Base-by-base conservation (phyloP, 257 asterid species). In the Vinca minor region DNA sequence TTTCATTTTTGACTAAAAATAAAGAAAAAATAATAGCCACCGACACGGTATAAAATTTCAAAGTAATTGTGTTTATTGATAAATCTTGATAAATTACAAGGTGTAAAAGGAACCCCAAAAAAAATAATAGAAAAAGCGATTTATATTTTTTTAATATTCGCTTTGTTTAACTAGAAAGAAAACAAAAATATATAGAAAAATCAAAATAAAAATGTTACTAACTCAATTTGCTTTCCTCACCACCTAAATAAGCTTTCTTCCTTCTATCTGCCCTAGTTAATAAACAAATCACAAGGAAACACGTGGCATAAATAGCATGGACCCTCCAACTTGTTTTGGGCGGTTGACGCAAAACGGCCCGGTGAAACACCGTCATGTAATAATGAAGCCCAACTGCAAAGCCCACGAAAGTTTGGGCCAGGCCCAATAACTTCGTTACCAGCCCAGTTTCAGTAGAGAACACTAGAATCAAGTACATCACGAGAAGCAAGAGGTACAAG, bases 341-440 rank as follows among this genome's bases (percentile, higher is more conserved):
- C 56, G 91, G 95, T 59, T 87, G 94, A 64, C 69, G 89, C 79
- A 88, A 25, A 23, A 92, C 95, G 0, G 95, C 90, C 76, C 79
- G 75, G 25, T 87, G 96, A 74, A 87, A 92, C 77, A 92, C 96
- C 79, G 80, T 76, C 88, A 87, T 72, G 68, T 89, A 92, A 63
- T 87, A 87, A 80, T 92, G 98, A 14, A 92, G 86, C 68, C 98
- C 98, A 71, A 92, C 87, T 0, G 94, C 77, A 23, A 87, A 85
- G 83, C 98, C 98, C 84, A 89, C 97, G 9, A 92, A 75, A 0
- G 91, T 87, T 66, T 92, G 95, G 71, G 70, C 95, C 77, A 92
- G 79, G 80, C 96, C 89, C 73, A 89, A 57, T 1, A 84, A 0
- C 87, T 84, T 92, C 0, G 88, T 76, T 1, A 60, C 58, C 46